phyloP scores from a whole-genome alignment of 129 eudicot genomes.

The Flaveria robusta region DNA sequence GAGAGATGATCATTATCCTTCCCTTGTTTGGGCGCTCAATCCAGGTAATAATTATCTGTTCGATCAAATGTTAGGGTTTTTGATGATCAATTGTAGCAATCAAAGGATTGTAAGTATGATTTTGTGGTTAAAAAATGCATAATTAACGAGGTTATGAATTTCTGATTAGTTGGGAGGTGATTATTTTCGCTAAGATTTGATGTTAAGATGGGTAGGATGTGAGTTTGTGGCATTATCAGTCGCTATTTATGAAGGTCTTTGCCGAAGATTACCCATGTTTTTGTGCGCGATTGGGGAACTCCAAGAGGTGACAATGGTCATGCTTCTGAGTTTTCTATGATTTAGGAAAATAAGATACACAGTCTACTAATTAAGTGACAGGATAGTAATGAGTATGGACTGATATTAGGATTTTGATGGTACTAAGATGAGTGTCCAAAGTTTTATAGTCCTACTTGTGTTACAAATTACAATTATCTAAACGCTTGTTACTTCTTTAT shows the following conservation, averaged over 20 bases:
- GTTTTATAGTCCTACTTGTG: too few species aligned
- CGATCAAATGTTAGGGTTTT: slow-evolving; percentile 8
- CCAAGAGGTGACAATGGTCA: too few species aligned
- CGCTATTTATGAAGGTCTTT: neutral
- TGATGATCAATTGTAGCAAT: neutral
- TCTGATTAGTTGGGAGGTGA: neutral
- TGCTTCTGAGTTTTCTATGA: too few species aligned
- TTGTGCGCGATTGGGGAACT: too few species aligned
- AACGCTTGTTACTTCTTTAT: too few species aligned
- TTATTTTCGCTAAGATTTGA: neutral
- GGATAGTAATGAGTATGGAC: neutral
- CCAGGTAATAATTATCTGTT: neutral
- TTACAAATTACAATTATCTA: too few species aligned
- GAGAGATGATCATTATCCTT: neutral
- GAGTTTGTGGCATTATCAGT: neutral
- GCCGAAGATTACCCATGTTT: too few species aligned
- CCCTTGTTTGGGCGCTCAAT: neutral
- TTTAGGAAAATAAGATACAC: too few species aligned
- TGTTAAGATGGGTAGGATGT: neutral
- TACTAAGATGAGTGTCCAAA: too few species aligned
- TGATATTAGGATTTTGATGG: neutral
- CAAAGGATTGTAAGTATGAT: neutral
- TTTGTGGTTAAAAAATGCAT: neutral
- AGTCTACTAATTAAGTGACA: too few species aligned
- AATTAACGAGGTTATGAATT: too few species aligned